Evolutionary conservation across 2,329 filamentous ascomycete genomes (phyloP).

Genomic region (Phyllosticta citriasiana): DNA sequence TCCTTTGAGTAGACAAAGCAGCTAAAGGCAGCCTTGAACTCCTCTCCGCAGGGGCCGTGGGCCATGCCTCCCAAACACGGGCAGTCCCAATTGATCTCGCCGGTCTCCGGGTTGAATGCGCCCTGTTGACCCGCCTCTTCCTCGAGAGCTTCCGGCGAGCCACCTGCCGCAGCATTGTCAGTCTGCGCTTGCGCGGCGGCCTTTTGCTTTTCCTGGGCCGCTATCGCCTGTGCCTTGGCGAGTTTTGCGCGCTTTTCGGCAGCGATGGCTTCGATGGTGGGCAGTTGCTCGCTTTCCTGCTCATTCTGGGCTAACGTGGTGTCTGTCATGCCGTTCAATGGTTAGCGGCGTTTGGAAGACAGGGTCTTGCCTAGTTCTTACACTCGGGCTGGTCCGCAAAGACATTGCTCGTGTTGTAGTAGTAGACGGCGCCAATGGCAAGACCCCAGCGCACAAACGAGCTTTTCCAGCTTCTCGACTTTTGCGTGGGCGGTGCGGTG

Average conservation of each 20-base stretch:
- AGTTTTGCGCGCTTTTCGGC: constrained; percentile 31
- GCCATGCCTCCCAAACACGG: constrained; percentile 97
- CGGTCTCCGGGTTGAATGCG: constrained; percentile 95
- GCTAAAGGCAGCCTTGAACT: constrained; percentile 93
- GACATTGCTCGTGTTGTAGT: constrained; percentile 80
- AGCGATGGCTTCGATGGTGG: constrained; percentile 36
- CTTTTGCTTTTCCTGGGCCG: constrained; percentile 9
- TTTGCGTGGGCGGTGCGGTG: constrained; percentile 50
- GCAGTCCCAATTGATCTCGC: constrained; percentile 99
- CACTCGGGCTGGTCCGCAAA: constrained; percentile 76
- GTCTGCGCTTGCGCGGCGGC: constrained; percentile 3
- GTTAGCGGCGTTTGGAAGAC: background rate
- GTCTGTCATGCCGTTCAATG: background rate
- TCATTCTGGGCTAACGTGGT: constrained; percentile 29
- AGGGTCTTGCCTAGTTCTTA: constrained; percentile 25
- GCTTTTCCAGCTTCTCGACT: constrained; percentile 74
- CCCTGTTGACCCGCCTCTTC: constrained; percentile 78
- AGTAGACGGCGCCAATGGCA: constrained; percentile 72
- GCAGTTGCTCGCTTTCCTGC: constrained; percentile 30
- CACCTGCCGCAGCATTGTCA: constrained; percentile 11
- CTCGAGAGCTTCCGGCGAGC: constrained; percentile 51
- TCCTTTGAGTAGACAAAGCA: constrained; percentile 95
- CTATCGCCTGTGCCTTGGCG: constrained; percentile 16
- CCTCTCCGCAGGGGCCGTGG: constrained; percentile 84
- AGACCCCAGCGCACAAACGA: constrained; percentile 62